phyloP scores from a whole-genome alignment of 2,329 filamentous ascomycete species.

The Exophiala bonariae region DNA sequence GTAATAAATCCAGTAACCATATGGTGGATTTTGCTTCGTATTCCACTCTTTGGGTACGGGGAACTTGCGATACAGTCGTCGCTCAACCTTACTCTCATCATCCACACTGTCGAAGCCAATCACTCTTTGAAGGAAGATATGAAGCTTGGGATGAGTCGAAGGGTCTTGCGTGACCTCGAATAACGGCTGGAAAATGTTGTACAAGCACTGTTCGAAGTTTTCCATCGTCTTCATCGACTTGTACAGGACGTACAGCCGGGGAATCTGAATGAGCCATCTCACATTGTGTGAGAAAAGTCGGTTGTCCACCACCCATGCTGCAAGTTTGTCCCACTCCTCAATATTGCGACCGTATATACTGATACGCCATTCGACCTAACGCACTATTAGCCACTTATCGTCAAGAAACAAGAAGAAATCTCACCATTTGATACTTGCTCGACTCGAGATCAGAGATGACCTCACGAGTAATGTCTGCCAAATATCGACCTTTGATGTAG shows the following conservation, averaged over 20 bases:
- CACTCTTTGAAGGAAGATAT: conserved; percentile 90
- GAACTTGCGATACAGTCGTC: conserved; percentile 92
- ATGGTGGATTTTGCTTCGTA: conserved; percentile 92
- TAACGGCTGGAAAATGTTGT: conserved; percentile 88
- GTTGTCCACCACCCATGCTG: conserved; percentile 96
- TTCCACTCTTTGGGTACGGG: conserved; percentile 86
- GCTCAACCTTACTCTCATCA: conserved; percentile 95
- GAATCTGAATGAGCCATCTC: conserved; percentile 94
- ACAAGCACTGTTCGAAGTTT: conserved; percentile 84
- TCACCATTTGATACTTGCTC: conserved; percentile 95
- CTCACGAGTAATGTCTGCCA: conserved; percentile 97
- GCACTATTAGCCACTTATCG: conserved; percentile 1
- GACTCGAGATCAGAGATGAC: conserved; percentile 96
- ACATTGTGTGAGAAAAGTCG: conserved; percentile 98
- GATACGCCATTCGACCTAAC: conserved; percentile 85
- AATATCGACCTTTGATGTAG: conserved; percentile 89
- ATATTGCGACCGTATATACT: conserved; percentile 91
- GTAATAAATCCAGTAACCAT: conserved; percentile 99
- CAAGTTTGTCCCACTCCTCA: conserved; percentile 96
- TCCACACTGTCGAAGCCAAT: conserved; percentile 98
- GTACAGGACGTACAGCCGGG: conserved; percentile 92
- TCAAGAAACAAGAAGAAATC: background rate
- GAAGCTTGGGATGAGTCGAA: conserved; percentile 82
- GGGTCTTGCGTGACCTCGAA: conserved; percentile 94
- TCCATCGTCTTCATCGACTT: conserved; percentile 84